Base-by-base conservation (phyloP, 2,329 filamentous ascomycete genomes). In the Talaromyces pinophilus region DNA sequence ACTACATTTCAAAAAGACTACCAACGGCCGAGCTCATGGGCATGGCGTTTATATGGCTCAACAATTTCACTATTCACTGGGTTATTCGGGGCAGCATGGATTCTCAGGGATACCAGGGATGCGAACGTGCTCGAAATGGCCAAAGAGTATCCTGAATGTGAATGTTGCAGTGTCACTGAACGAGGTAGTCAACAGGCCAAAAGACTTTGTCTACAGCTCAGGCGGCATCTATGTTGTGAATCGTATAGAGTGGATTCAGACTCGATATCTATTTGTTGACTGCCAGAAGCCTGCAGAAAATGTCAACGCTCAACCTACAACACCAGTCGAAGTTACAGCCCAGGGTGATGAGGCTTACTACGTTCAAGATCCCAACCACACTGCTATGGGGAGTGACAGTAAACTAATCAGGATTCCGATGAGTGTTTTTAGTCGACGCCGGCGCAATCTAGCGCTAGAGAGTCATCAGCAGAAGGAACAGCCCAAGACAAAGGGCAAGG, bases 231-330 rank as follows among this genome's bases (percentile, higher is more conserved):
- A 67, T 57, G 93, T 97, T 8, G 88, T 97, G 1, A 76, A 85
- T 30, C 82, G 92, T 54, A 80, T 90, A 10, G 90, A 96, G 72
- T 97, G 93, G 93, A 93, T 96, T 67, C 92, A 96, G 73, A 93
- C 92, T 30, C 86, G 93, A 52, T 97, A 96, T 76, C 83, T 97
- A 1, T 91, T 97, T 70, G 87, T 91, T 48, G 72, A 79, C 61
- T 75, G 76, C 67, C 55, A 66, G 8, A 59, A 19, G 42, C n/a
- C 35, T 22, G 55, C 11, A 3, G 62, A 17, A 17, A 7, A 33
- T 5, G 28, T 48, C 17, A 28, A 30, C 38, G n/a, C 7, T 7
- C 6, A 10, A 17, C 42, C n/a, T 13, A 28, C n/a, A 28, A 6
- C 4, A n/a, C 11, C 22, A 33, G 28, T 17, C 5, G 7, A 57